Evolutionary conservation across 371 early-diverging fungal species (phyloP), one percentile per base, ranked within the genome.

Genomic region (Cokeromyces recurvatus): DNA sequence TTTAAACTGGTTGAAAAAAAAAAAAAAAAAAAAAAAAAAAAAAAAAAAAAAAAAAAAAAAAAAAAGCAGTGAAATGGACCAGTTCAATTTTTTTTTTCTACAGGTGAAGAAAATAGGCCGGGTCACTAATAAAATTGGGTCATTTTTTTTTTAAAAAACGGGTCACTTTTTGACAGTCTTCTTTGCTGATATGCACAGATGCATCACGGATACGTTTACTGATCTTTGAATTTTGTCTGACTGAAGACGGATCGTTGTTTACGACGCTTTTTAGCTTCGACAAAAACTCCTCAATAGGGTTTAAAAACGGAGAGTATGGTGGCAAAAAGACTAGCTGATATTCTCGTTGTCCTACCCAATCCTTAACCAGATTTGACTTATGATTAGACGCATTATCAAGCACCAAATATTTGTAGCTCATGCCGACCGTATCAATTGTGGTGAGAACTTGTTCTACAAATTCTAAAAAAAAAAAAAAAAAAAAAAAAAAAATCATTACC

Each of bases 251-350:
- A n/a, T n/a, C n/a, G n/a, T n/a, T 23, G 21, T 46, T 53, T 31
- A 55, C 35, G 40, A 32, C 46, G n/a, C 15, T 17, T 32, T 52
- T 59, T 12, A 59, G 29, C 8, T 48, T 46, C 8, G 50, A 41
- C 53, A 49, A 59, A 25, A 59, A 49, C 37, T 51, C 51, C 35
- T 59, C 59, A 14, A 59, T 53, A 12, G 50, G 59, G 39, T 53
- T 59, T 9, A 59, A 25, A 21, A 38, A 46, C 17, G 59, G 59
- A 15, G 59, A 53, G 19, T 53, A 45, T 24, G 59, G 23, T 46
- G 49, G 46, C 16, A 57, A 35, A 38, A 34, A 42, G 16, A 51
- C 22, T 17, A 31, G 16, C 2, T 37, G 31, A 47, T 48, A 46
- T 5, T 47, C 31, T 36, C 47, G 36, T 9, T 16, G 11, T 22